phyloP scores from a whole-genome alignment of 257 asterid species.

The Solanum ossicruentum region DNA sequence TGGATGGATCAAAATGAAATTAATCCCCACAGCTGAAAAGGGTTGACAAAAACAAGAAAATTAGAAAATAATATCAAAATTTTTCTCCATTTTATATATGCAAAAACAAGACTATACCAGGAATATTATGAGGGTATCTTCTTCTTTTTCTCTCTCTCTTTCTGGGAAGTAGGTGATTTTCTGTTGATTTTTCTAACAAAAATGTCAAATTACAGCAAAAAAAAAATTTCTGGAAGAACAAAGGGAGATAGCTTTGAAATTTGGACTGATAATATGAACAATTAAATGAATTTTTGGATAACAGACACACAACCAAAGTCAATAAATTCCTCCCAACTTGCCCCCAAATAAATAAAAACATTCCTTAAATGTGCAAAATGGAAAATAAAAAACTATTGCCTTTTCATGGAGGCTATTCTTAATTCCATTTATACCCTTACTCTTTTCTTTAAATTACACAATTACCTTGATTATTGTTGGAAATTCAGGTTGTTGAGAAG shows the following conservation, averaged over 20 bases:
- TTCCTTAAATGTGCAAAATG: background rate
- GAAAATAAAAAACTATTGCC: background rate
- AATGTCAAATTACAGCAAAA: background rate
- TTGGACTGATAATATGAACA: constrained; percentile 3
- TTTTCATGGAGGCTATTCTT: background rate
- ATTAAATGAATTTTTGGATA: constrained; percentile 13
- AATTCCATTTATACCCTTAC: background rate
- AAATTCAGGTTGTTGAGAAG: background rate
- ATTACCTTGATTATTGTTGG: background rate
- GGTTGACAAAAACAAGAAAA: background rate
- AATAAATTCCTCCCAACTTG: background rate
- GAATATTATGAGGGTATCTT: constrained; percentile 14
- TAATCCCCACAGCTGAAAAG: constrained; percentile 21
- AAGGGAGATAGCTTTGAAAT: constrained; percentile 2
- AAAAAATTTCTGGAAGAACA: background rate
- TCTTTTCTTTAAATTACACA: background rate
- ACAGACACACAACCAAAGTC: constrained; percentile 7
- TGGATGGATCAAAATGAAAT: constrained; percentile 19
- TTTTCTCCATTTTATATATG: background rate
- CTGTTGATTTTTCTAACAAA: background rate
- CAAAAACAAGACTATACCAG: constrained; percentile 14
- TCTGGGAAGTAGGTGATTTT: background rate
- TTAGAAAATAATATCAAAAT: constrained; percentile 2
- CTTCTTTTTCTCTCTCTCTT: background rate
- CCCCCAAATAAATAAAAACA: background rate